Evolutionary conservation across 495 filamentous ascomycete species (phyloP), one percentile per base, ranked within the genome.

Genomic region (Podospora appendiculata): DNA sequence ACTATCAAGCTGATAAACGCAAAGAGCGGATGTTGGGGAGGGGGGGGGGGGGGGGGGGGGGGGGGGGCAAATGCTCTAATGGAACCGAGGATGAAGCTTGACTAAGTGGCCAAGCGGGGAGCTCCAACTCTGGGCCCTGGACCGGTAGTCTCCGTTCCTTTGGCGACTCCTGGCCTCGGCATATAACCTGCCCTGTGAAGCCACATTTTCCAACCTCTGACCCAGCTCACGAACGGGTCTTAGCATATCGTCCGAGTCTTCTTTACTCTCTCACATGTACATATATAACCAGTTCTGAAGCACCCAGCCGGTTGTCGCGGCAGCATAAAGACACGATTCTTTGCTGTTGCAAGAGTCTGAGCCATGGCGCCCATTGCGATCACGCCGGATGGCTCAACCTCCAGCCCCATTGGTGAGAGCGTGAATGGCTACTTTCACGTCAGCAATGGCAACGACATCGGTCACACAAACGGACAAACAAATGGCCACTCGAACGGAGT

Each of bases 331-430:
- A 51, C 50, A 25, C 35, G 18, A 44, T 36, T 47, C 47, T 43
- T 56, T 49, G 52, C 52, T 55, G 55, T 50, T 48, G 60, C 58
- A 56, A 59, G 41, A 51, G 49, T 40, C 53, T 47, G 58, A 57
- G 52, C 45, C 57, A 74, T 74, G 71, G 64, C 71, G 50, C 71
- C 71, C 52, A 70, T 66, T 51, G 71, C 70, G 58, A 62, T 68
- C 17, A 71, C 63, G 46, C 65, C 67, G 41, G 65, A 69, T 58
- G 65, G 56, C 58, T 67, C 70, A 36, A 56, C 62, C 53, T 62
- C 60, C 48, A 66, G 63, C 47, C 54, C 61, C 18, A 62, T 61
- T 25, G 58, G 61, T 8, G 63, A 64, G 56, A 66, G 61, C 52
- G 50, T 49, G 43, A 62, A 55, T 38, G 53, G 59, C 51, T 66